Base-by-base conservation (phyloP, 129 eudicot genomes). In the Sambucus nigra region DNA sequence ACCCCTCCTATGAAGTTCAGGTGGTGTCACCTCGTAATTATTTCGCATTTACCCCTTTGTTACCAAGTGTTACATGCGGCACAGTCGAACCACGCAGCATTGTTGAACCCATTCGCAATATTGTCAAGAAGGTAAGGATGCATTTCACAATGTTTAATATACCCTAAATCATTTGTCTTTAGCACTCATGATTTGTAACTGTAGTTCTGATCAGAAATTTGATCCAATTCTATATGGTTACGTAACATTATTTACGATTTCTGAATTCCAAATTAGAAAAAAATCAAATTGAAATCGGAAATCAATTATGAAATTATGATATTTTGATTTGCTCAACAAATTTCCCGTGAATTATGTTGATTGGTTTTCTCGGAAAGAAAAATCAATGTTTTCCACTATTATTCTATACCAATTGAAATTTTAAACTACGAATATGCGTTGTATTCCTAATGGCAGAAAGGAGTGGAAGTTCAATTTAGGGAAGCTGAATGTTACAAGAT, bases 31-130 rank as follows among this genome's bases (percentile, higher is more conserved):
- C 95, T 25, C 63, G 91, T 26, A 88, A 88, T 56, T 88, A 80
- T 49, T 88, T 88, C 60, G 89, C 91, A 0, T 88, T 83, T 29
- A 88, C 94, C 22, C 96, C 96, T 64, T 62, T 88, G 51, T 53
- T 88, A 45, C 96, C 96, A 1, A 88, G 96, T 44, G 94, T 88
- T 51, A 88, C 96, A 25, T 69, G 69, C 61, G 96, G 96, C 69
- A 83, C 91, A n/a, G 96, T 88, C 21, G 96, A 88, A 68, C 89
- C 96, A 39, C 86, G 96, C 51, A 88, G 94, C 78, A 80, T 88
- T 6, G 96, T 83, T 5, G 96, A 88, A 68, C 96, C 96, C 33
- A 60, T 88, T 32, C 96, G 94, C 48, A 88, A 56, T 53, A 88
- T 88, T 70, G 89, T 75, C 44, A 70, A 28, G 38, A 83, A 74